These are phyloP conservation scores for Penicillium verrucosum DNA, from an alignment of 2,329 filamentous ascomycete species.

Conservation along the genomic window DNA sequence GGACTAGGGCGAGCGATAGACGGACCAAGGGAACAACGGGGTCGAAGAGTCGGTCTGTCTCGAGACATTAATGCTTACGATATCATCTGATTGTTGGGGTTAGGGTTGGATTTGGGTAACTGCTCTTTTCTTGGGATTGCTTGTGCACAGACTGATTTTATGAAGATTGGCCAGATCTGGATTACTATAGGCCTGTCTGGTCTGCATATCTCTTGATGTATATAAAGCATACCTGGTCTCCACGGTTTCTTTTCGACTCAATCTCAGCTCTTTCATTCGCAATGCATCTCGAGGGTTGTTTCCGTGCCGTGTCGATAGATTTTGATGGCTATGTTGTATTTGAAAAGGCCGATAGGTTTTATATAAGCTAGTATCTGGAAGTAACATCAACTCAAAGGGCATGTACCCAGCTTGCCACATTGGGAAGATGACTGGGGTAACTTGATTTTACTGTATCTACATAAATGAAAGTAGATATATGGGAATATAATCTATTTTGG, in stretches of 20 bases:
- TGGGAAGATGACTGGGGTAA: not conserved
- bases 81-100: not conserved
- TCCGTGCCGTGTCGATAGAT: accelerated
- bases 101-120: not conserved
- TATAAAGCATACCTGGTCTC: not conserved
- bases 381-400: not conserved
- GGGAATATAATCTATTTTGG: not conserved
- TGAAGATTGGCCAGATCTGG: no score
- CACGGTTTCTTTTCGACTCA: not conserved
- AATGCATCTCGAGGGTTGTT: no score
- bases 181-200: not conserved
- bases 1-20: not conserved
- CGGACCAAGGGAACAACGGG: not conserved
- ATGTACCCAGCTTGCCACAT: not conserved
- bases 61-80: not conserved
- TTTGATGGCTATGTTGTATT: not conserved
- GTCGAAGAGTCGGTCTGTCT: not conserved
- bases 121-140: not conserved
- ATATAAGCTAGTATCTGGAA: not conserved
- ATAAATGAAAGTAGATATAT: not conserved
- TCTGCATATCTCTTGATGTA: not conserved
- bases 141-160: no score
- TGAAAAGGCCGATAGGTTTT: accelerated
- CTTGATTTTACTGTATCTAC: not conserved
- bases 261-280: not conserved